A percentile compares a stretch with the other conserved stretches of the same genome.
Evolutionary conservation across 2,329 filamentous ascomycete species (phyloP).

Genomic region (Zymoseptoria passerinii): DNA sequence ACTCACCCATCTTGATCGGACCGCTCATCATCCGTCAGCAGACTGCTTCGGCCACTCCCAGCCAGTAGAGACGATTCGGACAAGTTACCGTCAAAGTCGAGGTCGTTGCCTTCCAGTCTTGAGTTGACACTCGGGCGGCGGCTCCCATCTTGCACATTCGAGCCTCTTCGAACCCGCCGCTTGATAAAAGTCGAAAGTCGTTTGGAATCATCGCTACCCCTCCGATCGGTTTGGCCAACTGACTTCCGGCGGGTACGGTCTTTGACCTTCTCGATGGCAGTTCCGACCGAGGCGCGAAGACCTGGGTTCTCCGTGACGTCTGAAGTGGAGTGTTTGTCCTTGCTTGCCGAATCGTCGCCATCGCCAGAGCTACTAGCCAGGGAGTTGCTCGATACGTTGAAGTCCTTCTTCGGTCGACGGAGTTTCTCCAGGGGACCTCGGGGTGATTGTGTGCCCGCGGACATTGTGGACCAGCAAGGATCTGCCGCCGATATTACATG

Average conservation of each 20-base stretch:
- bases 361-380: slow-evolving; percentile 20
- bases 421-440: slow-evolving; percentile 17
- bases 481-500: neutral
- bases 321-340: neutral
- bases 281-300: slow-evolving; percentile 31
- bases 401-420: slow-evolving; percentile 21
- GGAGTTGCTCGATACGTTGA: slow-evolving; percentile 24
- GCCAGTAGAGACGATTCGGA: slow-evolving; percentile 30
- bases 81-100: slow-evolving; percentile 13
- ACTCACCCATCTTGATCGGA: slow-evolving; percentile 37
- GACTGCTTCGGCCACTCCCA: slow-evolving; percentile 41
- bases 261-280: slow-evolving; percentile 33
- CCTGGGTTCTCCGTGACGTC: slow-evolving; percentile 14
- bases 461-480: slow-evolving; percentile 34
- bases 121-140: slow-evolving; percentile 32
- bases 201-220: slow-evolving; percentile 33
- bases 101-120: slow-evolving; percentile 7
- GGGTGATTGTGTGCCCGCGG: slow-evolving; percentile 15
- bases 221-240: slow-evolving; percentile 29
- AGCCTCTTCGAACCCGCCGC: slow-evolving; percentile 19
- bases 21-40: slow-evolving; percentile 42
- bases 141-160: neutral
- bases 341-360: slow-evolving; percentile 17
- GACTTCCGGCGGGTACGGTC: slow-evolving; percentile 30
- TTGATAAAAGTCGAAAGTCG: slow-evolving; percentile 47